phyloP scores from a whole-genome alignment of 257 asterid genomes.

The Nyctanthes arbortristis region DNA sequence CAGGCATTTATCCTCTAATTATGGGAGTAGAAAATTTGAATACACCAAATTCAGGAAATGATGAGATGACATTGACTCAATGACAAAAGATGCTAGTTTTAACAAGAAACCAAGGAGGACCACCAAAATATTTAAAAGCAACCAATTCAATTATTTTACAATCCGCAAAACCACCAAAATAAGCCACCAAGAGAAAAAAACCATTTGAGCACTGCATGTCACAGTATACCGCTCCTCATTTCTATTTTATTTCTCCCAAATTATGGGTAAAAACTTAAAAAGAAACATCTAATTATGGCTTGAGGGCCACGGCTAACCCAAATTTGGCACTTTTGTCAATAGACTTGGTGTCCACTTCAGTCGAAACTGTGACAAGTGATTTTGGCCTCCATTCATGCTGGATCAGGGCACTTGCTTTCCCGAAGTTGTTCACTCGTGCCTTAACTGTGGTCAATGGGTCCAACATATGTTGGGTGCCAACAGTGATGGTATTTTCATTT shows the following conservation, averaged over 20 bases:
- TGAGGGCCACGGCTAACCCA: conserved; percentile 53
- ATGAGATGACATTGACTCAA: conserved; percentile 8
- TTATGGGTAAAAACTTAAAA: conserved; percentile 6
- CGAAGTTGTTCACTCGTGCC: conserved; percentile 48
- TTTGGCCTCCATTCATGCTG: conserved; percentile 59
- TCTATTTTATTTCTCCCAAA: conserved; percentile 22
- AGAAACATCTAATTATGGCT: conserved; percentile 30
- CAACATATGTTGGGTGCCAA: conserved; percentile 49
- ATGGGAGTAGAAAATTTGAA: too few relatives aligned
- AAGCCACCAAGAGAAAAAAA: conserved; percentile 36
- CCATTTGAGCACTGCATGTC: conserved; percentile 8
- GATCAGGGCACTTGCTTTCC: conserved; percentile 49
- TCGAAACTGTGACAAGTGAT: conserved; percentile 46
- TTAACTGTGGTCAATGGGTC: conserved; percentile 52
- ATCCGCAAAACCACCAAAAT: conserved; percentile 28
- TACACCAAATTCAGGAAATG: neutral
- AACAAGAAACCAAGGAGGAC: conserved; percentile 9
- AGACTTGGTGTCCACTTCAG: conserved; percentile 51
- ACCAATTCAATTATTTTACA: conserved; percentile 44
- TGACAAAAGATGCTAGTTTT: conserved; percentile 21
- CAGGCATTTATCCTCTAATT: too few relatives aligned
- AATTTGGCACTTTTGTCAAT: conserved; percentile 51
- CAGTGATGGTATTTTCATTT: conserved; percentile 43
- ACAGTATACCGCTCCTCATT: conserved; percentile 17
- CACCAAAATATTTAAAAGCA: conserved; percentile 22